A percentile compares a stretch with the other conserved stretches of the same genome.
These are phyloP conservation scores for Emydomyces testavorans DNA, from an alignment of 2,329 filamentous ascomycete species.

Conservation along the genomic window DNA sequence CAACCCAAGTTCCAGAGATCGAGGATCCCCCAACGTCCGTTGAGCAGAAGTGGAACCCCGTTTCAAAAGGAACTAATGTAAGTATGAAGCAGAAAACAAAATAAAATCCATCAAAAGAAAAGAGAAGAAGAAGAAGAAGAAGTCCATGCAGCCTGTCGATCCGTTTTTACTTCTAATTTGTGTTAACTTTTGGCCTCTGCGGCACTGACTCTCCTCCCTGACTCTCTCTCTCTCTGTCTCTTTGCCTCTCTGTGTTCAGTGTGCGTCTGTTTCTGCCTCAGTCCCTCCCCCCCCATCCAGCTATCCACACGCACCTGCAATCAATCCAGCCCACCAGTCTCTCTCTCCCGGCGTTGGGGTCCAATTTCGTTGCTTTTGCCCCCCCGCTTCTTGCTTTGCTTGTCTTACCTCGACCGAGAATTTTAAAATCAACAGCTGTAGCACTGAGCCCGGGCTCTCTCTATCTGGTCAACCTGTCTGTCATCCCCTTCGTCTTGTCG, in stretches of 20 bases:
- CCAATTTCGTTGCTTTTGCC: constrained; percentile 1
- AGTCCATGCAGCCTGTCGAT: constrained; percentile 4
- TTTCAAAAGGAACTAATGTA: constrained; percentile 7
- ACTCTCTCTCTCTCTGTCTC: background rate
- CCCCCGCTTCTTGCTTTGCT: background rate
- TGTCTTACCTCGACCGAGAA: constrained; percentile 2
- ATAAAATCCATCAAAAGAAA: background rate
- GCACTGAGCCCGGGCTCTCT: background rate
- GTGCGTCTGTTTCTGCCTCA: background rate
- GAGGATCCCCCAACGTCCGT: background rate
- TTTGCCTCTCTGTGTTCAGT: background rate
- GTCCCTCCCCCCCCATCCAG: background rate
- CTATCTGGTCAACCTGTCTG: background rate
- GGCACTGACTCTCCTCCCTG: background rate
- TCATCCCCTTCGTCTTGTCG: background rate
- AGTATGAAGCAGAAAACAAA: background rate
- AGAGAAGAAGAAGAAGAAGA: background rate
- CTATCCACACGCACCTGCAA: constrained; percentile 3
- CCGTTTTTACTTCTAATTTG: background rate
- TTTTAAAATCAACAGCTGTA: background rate
- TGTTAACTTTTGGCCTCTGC: background rate
- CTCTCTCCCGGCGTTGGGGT: background rate
- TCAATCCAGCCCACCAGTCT: background rate
- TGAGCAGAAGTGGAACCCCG: background rate
- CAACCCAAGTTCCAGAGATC: background rate